Base-by-base conservation (phyloP, 306 rosid genomes). In the Fagus sylvatica region DNA sequence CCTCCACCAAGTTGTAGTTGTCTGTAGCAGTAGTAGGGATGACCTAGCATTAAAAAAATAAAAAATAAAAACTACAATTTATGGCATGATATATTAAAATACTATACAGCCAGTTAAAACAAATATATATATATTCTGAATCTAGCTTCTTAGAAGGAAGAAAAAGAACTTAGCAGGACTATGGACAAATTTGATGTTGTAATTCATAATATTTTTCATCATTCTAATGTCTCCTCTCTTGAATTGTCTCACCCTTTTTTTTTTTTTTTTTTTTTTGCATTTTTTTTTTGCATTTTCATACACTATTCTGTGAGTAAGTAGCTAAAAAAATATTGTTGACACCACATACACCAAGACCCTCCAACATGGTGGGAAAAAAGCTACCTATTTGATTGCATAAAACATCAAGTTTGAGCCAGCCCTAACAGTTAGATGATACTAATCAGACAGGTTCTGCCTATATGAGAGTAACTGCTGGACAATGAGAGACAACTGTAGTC, bases 1-100 rank as follows among this genome's bases (percentile, higher is more conserved):
- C 87, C 89, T 86, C 93, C 83, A 95, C 93, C 89, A 95, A 88
- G 73, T 80, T 78, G 85, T 89, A 92, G 84, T 87, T 91, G 75
- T 89, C 93, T 78, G 84, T 84, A 59, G 92, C 87, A 49, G 87
- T 78, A 72, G 81, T 72, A 79, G 90, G 89, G 76, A 91, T 82
- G 77, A 90, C 74, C 98, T 95, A 78, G 43, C 83, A 84, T 79
- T n/a, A 79, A 75, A 76, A 49, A 0, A 22, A 22, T 22, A 22
- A 22, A 22, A 22, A 22, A 22, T 22, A 22, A 22, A 40, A 78
- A n/a, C 60, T 53, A 57, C 42, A 71, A 71, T 57, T 53, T 46
- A n/a, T 67, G 60, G 37, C 61, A 39, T 3, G 39, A 77, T 16
- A 41, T 1, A 40, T 33, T 28, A 48, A 56, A 70, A 71, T 9